Conservation (phyloP, 768 basidiomycete genomes). For the Leucogyrophana mollusca region DNA sequence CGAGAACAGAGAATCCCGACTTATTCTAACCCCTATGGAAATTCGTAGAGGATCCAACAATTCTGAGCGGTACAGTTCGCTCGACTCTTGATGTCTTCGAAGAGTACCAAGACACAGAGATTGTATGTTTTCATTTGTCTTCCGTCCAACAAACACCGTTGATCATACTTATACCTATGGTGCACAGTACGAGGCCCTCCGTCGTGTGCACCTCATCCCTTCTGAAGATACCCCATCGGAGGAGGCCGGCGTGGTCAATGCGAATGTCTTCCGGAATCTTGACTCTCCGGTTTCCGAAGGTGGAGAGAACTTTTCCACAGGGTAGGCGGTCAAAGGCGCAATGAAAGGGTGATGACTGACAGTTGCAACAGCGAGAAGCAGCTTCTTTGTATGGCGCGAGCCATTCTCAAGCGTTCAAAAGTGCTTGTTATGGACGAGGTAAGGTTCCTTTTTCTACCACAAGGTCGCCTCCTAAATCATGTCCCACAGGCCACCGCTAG, state of each 20-base stretch:
- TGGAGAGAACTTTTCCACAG: conserved; percentile 88
- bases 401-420: conserved; percentile 76
- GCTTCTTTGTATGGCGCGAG: conserved; percentile 85
- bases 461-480: conserved; percentile 5
- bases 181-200: conserved; percentile 74
- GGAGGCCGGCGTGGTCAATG: conserved; percentile 52
- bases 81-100: conserved; percentile 84
- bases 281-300: conserved; percentile 79
- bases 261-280: conserved; percentile 73
- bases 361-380: conserved; percentile 62
- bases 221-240: conserved; percentile 48
- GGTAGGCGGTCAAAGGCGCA: conserved; percentile 39
- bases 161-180: conserved; percentile 3
- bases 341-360: conserved; percentile 6
- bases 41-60: conserved; percentile 78
- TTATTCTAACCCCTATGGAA: neutral
- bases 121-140: conserved; percentile 45
- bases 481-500: conserved; percentile 62
- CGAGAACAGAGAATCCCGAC: neutral
- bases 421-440: conserved; percentile 87
- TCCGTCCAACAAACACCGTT: too few species aligned
- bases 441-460: conserved; percentile 13
- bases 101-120: conserved; percentile 82
- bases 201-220: conserved; percentile 78
- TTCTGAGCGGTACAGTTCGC: conserved; percentile 79